Evolutionary conservation across 208 protist species (phyloP).

Genomic region (Leishmania martiniquensis): DNA sequence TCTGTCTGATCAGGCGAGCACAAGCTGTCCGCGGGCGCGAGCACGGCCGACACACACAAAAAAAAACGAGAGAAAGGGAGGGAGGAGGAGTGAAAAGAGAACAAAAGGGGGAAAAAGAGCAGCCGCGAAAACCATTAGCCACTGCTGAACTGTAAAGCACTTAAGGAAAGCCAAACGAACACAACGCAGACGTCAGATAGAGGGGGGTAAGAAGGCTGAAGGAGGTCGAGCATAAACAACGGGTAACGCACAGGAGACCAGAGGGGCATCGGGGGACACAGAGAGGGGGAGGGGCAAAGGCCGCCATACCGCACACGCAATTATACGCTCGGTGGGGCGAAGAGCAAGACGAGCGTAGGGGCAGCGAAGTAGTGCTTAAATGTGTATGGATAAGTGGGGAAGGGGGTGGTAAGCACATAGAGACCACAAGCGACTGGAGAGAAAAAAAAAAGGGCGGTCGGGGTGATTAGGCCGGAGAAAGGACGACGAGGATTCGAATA

Average conservation of each 20-base stretch:
- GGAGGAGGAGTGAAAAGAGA: not conserved
- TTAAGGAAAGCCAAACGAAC: not conserved
- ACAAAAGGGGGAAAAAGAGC: not conserved
- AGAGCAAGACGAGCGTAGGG: too few relatives aligned
- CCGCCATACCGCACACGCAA: too few relatives aligned
- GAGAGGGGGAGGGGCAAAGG: too few relatives aligned
- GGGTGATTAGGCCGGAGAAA: not conserved
- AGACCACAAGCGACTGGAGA: too few relatives aligned
- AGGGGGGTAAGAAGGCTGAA: not conserved
- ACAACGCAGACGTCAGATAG: too few relatives aligned
- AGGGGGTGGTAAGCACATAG: too few relatives aligned
- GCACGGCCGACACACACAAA: not conserved
- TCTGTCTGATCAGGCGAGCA: not conserved
- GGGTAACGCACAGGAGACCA: too few relatives aligned
- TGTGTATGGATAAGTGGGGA: too few relatives aligned
- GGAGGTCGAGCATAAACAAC: not conserved
- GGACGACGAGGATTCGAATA: not conserved
- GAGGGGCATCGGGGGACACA: not conserved
- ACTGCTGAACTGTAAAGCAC: not conserved
- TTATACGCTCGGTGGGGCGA: too few relatives aligned
- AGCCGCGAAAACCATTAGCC: not conserved
- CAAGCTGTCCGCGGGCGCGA: not conserved
- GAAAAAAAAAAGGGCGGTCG: slow-evolving; percentile 8
- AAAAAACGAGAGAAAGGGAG: not conserved
- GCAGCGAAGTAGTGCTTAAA: too few relatives aligned